Evolutionary conservation across 2,329 filamentous ascomycete genomes (phyloP), one percentile per base, ranked within the genome.

Genomic region (Aphanoascus verrucosus): DNA sequence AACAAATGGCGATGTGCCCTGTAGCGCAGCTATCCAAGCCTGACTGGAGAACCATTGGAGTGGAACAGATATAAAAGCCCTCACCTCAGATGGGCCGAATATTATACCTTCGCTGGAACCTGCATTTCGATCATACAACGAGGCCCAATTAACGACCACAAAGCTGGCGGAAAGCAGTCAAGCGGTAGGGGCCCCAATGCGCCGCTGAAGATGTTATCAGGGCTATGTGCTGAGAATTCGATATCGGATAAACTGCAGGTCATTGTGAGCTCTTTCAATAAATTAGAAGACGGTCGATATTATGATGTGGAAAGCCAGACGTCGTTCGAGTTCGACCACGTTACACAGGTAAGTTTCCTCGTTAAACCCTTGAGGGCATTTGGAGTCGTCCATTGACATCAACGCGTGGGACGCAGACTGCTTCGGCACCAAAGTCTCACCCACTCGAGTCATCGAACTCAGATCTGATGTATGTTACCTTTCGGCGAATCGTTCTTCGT

Each of bases 91-190:
- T 61, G 81, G 82, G 41, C 80, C 83, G 37, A 74, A 78, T 53
- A 74, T 93, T 57, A 73, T 90, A 53, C 74, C 81, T 56, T 82
- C 86, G 59, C 84, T 96, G 51, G 80, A 78, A 5, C 86, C 89
- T 0, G 89, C 93, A 0, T 94, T 95, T 68, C 78, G 90, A 72
- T 88, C 86, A 71, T 97, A 98, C 79, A 96, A 97, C 64, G 91
- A 98, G 72, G 85, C 90, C 70, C 93, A 98, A 71, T 86, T 96
- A 69, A 74, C 83, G 47, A 89, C 89, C 14, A 84, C 88, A 57
- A 95, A 94, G 77, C 80, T 98, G 53, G 91, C 91, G 0, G 89
- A 89, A 31, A 82, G 86, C 66, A 91, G 82, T 69, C 83, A 88
- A 68, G 73, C 85, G 72, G 88, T 94, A 65, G 52, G 73, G 47